These are phyloP conservation scores for Myriosclerotinia curreyana DNA, from an alignment of 2,329 filamentous ascomycete genomes.

Conservation along the genomic window DNA sequence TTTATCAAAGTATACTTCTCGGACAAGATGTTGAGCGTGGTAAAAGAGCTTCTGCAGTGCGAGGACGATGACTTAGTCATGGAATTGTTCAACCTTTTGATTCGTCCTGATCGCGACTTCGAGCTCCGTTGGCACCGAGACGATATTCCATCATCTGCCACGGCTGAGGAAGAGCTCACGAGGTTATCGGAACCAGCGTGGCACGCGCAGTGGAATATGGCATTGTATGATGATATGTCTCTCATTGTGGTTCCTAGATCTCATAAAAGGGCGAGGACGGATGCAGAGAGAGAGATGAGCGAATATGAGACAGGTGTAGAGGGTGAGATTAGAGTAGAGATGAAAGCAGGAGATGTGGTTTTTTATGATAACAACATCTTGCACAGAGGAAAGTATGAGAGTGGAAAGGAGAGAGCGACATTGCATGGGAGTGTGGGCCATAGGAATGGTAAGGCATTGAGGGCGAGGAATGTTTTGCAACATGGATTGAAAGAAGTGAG, in stretches of 20 bases:
- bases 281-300: conserved; percentile 62
- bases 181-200: conserved; percentile 59
- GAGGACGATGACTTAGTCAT: conserved; percentile 67
- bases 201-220: conserved; percentile 86
- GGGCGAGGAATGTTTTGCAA: conserved; percentile 72
- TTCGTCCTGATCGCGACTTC: conserved; percentile 69
- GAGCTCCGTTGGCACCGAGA: conserved; percentile 82
- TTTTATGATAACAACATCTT: conserved; percentile 93
- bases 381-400: conserved; percentile 66
- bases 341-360: conserved; percentile 73
- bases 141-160: conserved; percentile 68
- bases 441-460: conserved; percentile 49
- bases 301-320: conserved; percentile 62
- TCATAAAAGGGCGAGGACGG: conserved; percentile 68
- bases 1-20: conserved; percentile 75
- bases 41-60: conserved; percentile 59
- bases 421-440: conserved; percentile 71
- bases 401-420: conserved; percentile 60
- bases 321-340: conserved; percentile 60
- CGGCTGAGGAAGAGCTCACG: conserved; percentile 62
- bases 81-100: conserved; percentile 84
- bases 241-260: conserved; percentile 75
- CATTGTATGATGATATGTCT: conserved; percentile 70
- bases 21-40: conserved; percentile 58
- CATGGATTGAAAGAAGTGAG: conserved; percentile 59